These are phyloP conservation scores for Raphanus raphanistrum DNA, from an alignment of 345 rosid species.

Conservation along the genomic window DNA sequence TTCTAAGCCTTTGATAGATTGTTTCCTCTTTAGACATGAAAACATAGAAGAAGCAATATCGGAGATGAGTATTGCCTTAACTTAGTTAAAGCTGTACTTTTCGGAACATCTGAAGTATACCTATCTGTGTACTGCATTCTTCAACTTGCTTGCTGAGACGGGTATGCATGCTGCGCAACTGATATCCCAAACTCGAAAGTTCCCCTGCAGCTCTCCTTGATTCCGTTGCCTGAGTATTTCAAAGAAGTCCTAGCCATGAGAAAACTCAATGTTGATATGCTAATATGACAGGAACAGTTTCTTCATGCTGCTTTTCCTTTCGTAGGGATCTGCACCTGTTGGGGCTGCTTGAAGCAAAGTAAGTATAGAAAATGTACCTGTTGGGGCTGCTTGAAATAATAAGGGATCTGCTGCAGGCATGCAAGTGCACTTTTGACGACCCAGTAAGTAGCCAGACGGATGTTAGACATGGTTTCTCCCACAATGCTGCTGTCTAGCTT, in stretches of 20 bases:
- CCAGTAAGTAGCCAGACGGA: conserved; percentile 65
- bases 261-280: conserved; percentile 23
- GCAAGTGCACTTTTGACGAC: conserved; percentile 56
- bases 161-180: conserved; percentile 45
- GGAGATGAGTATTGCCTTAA: conserved; percentile 1
- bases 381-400: conserved; percentile 46
- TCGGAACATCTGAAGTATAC: conserved; percentile 39
- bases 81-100: neutral
- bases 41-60: neutral
- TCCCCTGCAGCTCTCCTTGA: conserved; percentile 60
- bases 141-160: conserved; percentile 57
- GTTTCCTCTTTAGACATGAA: conserved; percentile 47
- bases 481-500: conserved; percentile 44
- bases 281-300: neutral
- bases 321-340: conserved; percentile 52
- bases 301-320: neutral
- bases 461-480: conserved; percentile 44
- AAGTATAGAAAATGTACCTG: conserved; percentile 64
- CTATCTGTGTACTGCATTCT: conserved; percentile 53
- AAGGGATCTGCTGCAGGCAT: conserved; percentile 55
- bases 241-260: conserved; percentile 32
- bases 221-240: conserved; percentile 43
- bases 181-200: conserved; percentile 56
- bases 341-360: conserved; percentile 36
- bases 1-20: conserved; percentile 55